Conservation (phyloP, 2,329 filamentous ascomycete species). For the Aureobasidium sp. region DNA sequence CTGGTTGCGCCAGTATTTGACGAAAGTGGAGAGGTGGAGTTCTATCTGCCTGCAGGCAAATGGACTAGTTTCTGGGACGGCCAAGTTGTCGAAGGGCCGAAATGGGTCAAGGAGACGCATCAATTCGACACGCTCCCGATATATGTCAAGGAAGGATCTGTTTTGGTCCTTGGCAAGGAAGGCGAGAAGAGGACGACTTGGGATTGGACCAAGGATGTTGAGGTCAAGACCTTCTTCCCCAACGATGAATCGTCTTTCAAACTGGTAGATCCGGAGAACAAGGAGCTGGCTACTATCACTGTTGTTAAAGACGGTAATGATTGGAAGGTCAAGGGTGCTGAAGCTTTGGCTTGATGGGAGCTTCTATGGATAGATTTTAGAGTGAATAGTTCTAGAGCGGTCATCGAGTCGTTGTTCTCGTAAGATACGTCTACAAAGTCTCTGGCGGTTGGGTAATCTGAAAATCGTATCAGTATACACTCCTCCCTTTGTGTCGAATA, state of each 20-base stretch:
- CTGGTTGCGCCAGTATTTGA: constrained; percentile 59
- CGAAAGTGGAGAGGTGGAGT: constrained; percentile 56
- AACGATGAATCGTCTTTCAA: constrained; percentile 30
- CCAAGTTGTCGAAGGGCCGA: constrained; percentile 35
- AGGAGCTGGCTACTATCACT: constrained; percentile 27
- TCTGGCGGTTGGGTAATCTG: constrained; percentile 18
- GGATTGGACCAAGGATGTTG: constrained; percentile 35
- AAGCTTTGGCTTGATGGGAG: background rate
- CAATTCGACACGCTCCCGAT: constrained; percentile 35
- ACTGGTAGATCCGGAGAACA: constrained; percentile 31
- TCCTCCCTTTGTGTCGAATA: background rate
- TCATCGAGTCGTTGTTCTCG: background rate
- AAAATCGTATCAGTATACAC: background rate
- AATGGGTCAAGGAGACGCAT: constrained; percentile 39
- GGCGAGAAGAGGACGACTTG: constrained; percentile 32
- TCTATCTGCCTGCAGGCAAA: constrained; percentile 53
- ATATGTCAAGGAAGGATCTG: constrained; percentile 35
- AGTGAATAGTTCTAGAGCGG: background rate
- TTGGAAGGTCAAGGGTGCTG: constrained; percentile 26
- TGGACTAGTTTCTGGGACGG: constrained; percentile 47
- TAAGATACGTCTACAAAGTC: constrained; percentile 4
- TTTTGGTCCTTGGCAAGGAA: constrained; percentile 35
- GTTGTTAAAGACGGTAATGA: constrained; percentile 27
- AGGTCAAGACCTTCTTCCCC: constrained; percentile 33
- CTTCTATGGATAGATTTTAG: background rate